Percentiles rank a stretch among this genome's conserved stretches.
Evolutionary conservation across 2,329 filamentous ascomycete species (phyloP).

Genomic region (Pestalotiopsis sp.): DNA sequence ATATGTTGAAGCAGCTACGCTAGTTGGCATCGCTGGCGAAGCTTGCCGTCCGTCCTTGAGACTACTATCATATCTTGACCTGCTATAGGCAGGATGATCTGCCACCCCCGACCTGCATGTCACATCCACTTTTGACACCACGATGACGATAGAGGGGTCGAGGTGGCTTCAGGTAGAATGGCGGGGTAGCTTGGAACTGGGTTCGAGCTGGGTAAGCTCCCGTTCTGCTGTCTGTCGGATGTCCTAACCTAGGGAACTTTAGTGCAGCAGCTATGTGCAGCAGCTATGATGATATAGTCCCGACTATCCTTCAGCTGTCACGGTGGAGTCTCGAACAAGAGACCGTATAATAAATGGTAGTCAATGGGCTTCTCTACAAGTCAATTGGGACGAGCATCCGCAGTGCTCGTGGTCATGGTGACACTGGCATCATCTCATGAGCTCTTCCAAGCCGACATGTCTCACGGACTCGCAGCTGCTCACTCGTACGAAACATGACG

Average conservation of each 20-base stretch:
- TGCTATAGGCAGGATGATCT: not conserved
- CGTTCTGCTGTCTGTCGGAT: too few relatives aligned
- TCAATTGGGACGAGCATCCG: too few relatives aligned
- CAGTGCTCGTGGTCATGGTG: too few relatives aligned
- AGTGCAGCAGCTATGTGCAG: too few relatives aligned
- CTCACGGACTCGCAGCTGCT: not conserved
- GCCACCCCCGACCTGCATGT: not conserved
- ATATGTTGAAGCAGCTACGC: not conserved
- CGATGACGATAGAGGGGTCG: slow-evolving; percentile 8
- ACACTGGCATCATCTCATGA: too few relatives aligned
- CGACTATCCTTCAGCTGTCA: too few relatives aligned
- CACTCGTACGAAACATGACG: not conserved
- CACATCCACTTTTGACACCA: not conserved
- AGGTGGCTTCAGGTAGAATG: not conserved
- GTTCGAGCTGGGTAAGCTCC: too few relatives aligned
- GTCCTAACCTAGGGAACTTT: too few relatives aligned
- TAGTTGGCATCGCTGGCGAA: not conserved
- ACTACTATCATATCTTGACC: not conserved
- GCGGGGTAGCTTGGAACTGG: slow-evolving; percentile 3
- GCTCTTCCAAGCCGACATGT: not conserved
- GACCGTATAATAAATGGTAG: too few relatives aligned
- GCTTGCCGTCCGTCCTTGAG: not conserved
- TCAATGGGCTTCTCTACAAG: not conserved
- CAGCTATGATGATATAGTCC: too few relatives aligned
- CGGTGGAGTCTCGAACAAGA: too few relatives aligned